Evolutionary conservation across 2,329 filamentous ascomycete genomes (phyloP).

Genomic region (Orbilia quercus): DNA sequence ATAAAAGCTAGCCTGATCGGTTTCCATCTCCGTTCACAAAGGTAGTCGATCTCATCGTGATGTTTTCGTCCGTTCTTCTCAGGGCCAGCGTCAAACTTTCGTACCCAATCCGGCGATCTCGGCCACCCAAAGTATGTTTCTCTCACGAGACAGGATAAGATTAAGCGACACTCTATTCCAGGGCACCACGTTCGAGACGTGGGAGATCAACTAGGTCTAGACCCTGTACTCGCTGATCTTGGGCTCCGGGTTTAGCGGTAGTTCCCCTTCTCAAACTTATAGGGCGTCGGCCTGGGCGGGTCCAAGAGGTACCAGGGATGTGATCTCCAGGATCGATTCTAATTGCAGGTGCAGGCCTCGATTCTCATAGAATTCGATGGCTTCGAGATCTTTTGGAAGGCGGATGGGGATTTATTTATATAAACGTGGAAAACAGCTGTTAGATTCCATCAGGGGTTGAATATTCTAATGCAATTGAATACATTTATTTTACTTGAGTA

Average conservation of each 20-base stretch:
- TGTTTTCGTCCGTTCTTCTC: background rate
- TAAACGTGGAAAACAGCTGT: background rate
- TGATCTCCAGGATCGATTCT: constrained; percentile 22
- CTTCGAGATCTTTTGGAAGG: constrained; percentile 4
- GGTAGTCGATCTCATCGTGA: constrained; percentile 1
- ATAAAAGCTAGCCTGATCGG: constrained; percentile 18
- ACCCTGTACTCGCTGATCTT: background rate
- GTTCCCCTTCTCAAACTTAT: constrained; percentile 4
- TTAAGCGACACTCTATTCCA: constrained; percentile 21
- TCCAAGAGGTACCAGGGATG: constrained; percentile 9
- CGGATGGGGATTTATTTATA: constrained; percentile 15
- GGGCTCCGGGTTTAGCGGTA: background rate
- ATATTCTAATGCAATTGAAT: background rate
- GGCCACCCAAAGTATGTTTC: background rate
- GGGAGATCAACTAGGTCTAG: background rate
- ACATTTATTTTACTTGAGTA: background rate
- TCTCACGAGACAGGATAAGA: constrained; percentile 14
- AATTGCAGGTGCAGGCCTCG: constrained; percentile 1
- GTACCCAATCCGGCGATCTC: constrained; percentile 24
- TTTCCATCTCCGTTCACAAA: constrained; percentile 15
- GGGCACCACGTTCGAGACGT: background rate
- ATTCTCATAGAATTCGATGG: constrained; percentile 8
- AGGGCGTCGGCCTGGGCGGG: background rate
- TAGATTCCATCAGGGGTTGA: background rate
- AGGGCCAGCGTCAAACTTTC: background rate